phyloP scores from a whole-genome alignment of 345 rosid species.

The Erodium maritimum region DNA sequence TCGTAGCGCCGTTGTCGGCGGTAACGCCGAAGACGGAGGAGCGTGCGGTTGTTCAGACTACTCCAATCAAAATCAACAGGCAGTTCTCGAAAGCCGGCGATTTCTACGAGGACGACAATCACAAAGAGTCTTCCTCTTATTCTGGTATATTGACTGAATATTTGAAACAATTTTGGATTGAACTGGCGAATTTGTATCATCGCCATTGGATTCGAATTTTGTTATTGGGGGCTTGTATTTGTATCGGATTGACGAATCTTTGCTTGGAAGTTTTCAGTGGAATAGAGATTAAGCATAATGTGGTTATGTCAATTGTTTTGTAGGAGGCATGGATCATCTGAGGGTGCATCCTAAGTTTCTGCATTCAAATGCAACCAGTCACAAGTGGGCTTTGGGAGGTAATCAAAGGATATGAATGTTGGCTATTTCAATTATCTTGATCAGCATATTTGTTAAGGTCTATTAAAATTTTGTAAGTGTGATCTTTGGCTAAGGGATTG shows the following conservation, averaged over 20 bases:
- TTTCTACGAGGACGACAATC: conserved; percentile 22
- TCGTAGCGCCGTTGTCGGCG: conserved; percentile 4
- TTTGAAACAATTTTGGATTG: neutral
- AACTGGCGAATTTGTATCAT: neutral
- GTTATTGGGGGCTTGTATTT: too few relatives aligned
- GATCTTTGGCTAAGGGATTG: conserved; percentile 8
- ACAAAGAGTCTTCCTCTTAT: conserved; percentile 10
- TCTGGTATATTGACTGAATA: conserved; percentile 7
- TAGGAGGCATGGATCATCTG: conserved; percentile 80
- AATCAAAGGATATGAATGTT: neutral
- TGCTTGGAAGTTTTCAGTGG: too few relatives aligned
- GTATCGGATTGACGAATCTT: too few relatives aligned
- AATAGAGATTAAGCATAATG: too few relatives aligned
- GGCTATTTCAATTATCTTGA: neutral
- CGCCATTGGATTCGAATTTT: neutral
- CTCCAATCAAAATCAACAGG: conserved; percentile 18
- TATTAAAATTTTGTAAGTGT: neutral
- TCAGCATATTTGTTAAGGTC: neutral
- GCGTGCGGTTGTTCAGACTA: neutral
- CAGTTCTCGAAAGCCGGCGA: conserved; percentile 67
- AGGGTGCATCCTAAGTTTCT: conserved; percentile 94
- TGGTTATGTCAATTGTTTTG: neutral
- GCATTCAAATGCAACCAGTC: conserved; percentile 97
- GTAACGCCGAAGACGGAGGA: conserved; percentile 6
- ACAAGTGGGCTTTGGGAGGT: conserved; percentile 99